Conservation (phyloP, 1,284 basidiomycete genomes). For the Lignosus rhinocerotis region DNA sequence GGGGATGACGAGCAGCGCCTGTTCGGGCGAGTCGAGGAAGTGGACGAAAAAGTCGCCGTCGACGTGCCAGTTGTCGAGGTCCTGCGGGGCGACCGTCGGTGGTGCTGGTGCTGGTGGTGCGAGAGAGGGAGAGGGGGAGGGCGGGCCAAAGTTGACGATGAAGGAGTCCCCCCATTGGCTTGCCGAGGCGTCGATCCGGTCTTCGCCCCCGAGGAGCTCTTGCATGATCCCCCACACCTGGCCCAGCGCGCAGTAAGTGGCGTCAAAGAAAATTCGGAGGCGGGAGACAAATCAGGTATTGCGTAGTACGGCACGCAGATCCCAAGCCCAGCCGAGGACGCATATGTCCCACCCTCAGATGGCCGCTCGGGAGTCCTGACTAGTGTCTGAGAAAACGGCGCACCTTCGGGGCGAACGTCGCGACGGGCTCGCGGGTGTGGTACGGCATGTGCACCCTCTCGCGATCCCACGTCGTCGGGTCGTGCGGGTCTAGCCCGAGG, state of each 20-base stretch:
- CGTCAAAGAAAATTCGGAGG: neutral
- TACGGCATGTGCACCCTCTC: conserved; percentile 61
- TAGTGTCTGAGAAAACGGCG: conserved; percentile 1
- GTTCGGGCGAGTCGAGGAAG: conserved; percentile 63
- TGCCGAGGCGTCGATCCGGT: conserved; percentile 50
- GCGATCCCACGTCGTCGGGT: conserved; percentile 53
- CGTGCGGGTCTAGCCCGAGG: conserved; percentile 50
- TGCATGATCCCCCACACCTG: conserved; percentile 60
- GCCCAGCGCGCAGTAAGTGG: neutral
- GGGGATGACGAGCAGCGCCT: conserved; percentile 60
- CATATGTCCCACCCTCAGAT: no score
- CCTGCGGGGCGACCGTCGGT: conserved; percentile 32
- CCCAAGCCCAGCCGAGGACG: no score
- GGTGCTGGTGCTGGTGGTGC: neutral
- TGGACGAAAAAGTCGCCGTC: conserved; percentile 68
- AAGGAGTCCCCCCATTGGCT: conserved; percentile 59
- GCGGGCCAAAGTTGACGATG: conserved; percentile 57
- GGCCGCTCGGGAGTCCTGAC: no score
- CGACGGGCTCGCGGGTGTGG: conserved; percentile 46
- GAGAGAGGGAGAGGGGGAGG: conserved; percentile 36
- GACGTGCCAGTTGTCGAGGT: conserved; percentile 63
- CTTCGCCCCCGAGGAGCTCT: conserved; percentile 58
- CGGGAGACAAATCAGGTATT: no score
- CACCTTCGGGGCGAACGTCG: conserved; percentile 55
- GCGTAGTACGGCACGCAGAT: no score